phyloP scores from a whole-genome alignment of 345 rosid species.

The Ceriops decandra region DNA sequence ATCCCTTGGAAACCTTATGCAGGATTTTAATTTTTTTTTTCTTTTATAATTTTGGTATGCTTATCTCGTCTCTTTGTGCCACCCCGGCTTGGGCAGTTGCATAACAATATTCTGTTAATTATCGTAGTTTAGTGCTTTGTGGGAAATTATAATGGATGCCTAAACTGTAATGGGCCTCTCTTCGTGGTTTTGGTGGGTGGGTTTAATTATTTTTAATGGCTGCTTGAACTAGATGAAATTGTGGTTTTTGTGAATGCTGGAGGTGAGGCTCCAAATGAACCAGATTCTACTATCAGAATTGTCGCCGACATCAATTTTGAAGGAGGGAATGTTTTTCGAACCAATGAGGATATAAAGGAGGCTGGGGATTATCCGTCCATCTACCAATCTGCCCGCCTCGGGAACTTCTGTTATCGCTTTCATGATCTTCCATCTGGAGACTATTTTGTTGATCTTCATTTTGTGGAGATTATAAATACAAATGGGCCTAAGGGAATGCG shows the following conservation, averaged over 20 bases:
- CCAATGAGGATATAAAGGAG: constrained; percentile 64
- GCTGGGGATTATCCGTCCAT: constrained; percentile 73
- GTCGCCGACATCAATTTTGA: constrained; percentile 48
- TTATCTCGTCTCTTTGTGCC: too few relatives aligned
- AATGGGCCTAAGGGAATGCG: constrained; percentile 89
- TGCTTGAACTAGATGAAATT: constrained; percentile 48
- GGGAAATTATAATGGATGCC: too few relatives aligned
- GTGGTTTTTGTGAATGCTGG: constrained; percentile 79
- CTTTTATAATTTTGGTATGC: too few relatives aligned
- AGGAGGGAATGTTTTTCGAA: constrained; percentile 73
- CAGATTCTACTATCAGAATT: constrained; percentile 43
- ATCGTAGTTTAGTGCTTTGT: too few relatives aligned
- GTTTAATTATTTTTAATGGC: not conserved
- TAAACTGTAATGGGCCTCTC: too few relatives aligned
- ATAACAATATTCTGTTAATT: not conserved
- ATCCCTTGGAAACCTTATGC: too few relatives aligned
- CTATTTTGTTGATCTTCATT: constrained; percentile 80
- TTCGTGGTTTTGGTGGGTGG: too few relatives aligned
- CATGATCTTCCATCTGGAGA: constrained; percentile 50
- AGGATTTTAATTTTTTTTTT: too few relatives aligned
- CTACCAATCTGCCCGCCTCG: constrained; percentile 73
- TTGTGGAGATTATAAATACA: constrained; percentile 77
- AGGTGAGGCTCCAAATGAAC: constrained; percentile 43
- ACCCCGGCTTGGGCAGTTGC: not conserved
- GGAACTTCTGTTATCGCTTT: constrained; percentile 62